A percentile compares a stretch with the other conserved stretches of the same genome.
Conservation (phyloP, 495 filamentous ascomycete genomes). For the Daldinia bambusicola region DNA sequence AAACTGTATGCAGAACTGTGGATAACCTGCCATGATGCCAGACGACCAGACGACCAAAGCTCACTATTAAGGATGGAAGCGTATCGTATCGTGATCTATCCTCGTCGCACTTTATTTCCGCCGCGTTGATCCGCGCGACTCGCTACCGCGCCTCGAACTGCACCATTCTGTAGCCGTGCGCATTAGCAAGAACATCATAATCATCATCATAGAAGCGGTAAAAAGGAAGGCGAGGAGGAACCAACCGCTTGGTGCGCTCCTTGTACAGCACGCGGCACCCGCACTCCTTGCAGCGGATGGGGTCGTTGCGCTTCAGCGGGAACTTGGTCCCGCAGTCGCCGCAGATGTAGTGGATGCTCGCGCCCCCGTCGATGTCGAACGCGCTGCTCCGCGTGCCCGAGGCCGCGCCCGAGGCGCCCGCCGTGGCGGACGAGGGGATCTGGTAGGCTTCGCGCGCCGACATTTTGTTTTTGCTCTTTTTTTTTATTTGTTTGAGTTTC, state of each 20-base stretch:
- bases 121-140: too few species aligned
- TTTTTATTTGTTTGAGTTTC: not conserved
- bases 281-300: conserved; percentile 95
- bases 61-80: not conserved
- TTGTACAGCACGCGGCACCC: conserved; percentile 97
- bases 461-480: conserved; percentile 16
- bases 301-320: conserved; percentile 81
- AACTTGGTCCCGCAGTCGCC: conserved; percentile 91
- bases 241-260: conserved; percentile 95
- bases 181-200: conserved; percentile 6
- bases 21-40: not conserved
- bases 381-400: conserved; percentile 40
- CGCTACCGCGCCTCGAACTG: conserved; percentile 91
- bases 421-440: conserved; percentile 56
- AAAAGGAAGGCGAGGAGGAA: not conserved
- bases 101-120: not conserved
- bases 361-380: conserved; percentile 48
- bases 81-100: not conserved
- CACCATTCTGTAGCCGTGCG: conserved; percentile 74
- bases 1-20: too few species aligned
- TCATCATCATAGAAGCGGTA: too few species aligned
- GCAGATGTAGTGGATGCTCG: conserved; percentile 83
- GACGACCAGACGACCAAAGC: not conserved
- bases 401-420: not conserved
- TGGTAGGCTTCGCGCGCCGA: conserved; percentile 74